Evolutionary conservation across 2,329 filamentous ascomycete genomes (phyloP), one percentile per base, ranked within the genome.

Genomic region (Thielaviopsis populi): DNA sequence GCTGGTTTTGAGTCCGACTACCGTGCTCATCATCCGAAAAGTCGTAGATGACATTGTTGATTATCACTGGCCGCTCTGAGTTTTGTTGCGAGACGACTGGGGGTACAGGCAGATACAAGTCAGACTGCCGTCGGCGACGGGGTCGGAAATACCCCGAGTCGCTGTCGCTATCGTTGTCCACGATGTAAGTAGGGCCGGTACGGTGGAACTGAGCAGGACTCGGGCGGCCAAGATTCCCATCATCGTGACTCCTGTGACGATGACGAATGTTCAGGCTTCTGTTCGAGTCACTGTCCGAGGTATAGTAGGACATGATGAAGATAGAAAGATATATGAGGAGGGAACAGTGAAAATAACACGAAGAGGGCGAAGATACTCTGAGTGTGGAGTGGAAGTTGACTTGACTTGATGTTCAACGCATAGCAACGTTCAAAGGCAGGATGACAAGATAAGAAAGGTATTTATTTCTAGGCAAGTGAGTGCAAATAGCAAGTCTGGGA

Each of bases 11-110:
- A 33, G 3, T n/a, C 19, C 22, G 42, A 3, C 27, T 22, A n/a
- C 41, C 61, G 13, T 54, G 30, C 41, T 64, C 62, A 22, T 64
- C 58, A 27, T 64, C 56, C 4, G 62, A 46, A 22, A 50, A 48
- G 33, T 60, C 59, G 43, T 40, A 37, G 53, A 56, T 27, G 22
- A 60, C 40, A 15, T 59, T 53, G 37, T 59, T 65, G 63, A 58
- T 56, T 11, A 65, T 62, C 3, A 65, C 41, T 1, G 59, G 59
- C 19, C 22, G n/a, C 43, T 46, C 19, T 17, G 59, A 2, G 17
- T 15, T n/a, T n/a, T n/a, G 30, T 11, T 19, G 41, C 13, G 17
- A 1, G 7, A 8, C 6, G 19, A 19, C n/a, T 13, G 48, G 4
- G 48, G 48, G 17, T 15, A 56, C 15, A n/a, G 27, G 24, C 5